Evolutionary conservation across 202 grass and related monocot species (phyloP).

Genomic region (Tripidium arundinaceum): DNA sequence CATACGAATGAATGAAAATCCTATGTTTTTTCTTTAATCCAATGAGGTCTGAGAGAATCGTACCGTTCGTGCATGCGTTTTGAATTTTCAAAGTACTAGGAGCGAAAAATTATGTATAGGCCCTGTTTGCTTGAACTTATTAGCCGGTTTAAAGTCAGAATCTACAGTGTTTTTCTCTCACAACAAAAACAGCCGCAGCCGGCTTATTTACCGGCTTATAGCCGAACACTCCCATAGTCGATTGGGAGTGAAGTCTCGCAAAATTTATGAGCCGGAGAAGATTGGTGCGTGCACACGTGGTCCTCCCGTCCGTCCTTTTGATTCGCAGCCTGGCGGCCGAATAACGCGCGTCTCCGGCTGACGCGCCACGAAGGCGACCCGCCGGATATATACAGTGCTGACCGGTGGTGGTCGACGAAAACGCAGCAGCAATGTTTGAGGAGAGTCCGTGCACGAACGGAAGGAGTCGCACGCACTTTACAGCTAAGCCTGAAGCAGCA

Average conservation of each 20-base stretch:
- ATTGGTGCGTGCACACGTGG: neutral
- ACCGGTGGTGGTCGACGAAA: too few species aligned
- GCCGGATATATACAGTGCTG: conserved; percentile 21
- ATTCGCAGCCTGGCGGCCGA: neutral
- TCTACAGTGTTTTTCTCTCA: too few species aligned
- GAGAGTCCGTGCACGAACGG: too few species aligned
- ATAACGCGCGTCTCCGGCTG: neutral
- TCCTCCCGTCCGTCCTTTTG: neutral
- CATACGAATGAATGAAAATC: too few species aligned
- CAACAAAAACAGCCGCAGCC: too few species aligned
- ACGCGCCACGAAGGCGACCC: conserved; percentile 20
- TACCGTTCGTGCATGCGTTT: neutral
- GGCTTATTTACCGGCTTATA: too few species aligned
- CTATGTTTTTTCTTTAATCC: too few species aligned
- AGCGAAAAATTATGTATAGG: too few species aligned
- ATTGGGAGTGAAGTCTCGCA: neutral
- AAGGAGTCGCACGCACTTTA: neutral
- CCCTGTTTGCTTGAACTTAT: too few species aligned
- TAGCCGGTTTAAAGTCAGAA: too few species aligned
- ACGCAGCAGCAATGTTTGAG: too few species aligned
- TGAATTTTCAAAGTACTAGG: neutral
- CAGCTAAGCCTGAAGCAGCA: neutral
- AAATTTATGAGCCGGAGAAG: neutral
- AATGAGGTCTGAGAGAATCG: neutral
- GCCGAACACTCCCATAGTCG: too few species aligned